Conservation (phyloP, 148 eudicot species). For the Camellia japonica region DNA sequence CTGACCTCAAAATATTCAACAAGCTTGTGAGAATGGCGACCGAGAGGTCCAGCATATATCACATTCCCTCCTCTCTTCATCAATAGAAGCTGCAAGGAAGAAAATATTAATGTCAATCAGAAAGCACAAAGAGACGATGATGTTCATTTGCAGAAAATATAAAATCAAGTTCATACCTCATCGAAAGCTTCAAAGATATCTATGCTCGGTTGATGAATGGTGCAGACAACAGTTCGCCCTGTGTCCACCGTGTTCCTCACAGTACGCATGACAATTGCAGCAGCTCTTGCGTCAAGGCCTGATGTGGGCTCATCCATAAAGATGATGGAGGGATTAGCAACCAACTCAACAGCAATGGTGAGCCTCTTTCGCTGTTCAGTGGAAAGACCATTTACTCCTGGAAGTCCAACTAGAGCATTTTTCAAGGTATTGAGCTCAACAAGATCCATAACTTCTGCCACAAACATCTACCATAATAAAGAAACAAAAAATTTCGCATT, state of each 20-base stretch:
- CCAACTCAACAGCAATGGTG: constrained; percentile 41
- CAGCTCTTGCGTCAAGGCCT: constrained; percentile 38
- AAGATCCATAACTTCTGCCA: constrained; percentile 36
- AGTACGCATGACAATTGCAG: constrained; percentile 35
- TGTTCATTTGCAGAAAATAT: background rate
- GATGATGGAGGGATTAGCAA: constrained; percentile 39
- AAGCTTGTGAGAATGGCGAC: constrained; percentile 30
- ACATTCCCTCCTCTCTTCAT: constrained; percentile 44
- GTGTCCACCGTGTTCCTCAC: constrained; percentile 36
- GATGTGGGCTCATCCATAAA: constrained; percentile 39
- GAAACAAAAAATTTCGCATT: constrained; percentile 6
- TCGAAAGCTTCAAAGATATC: constrained; percentile 49
- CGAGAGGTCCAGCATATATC: constrained; percentile 34
- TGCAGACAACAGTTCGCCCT: constrained; percentile 36
- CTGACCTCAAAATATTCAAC: constrained; percentile 38
- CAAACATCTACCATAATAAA: constrained; percentile 29
- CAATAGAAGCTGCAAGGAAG: constrained; percentile 27
- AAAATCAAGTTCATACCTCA: constrained; percentile 27
- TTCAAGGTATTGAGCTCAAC: constrained; percentile 36
- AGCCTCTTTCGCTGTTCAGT: constrained; percentile 44
- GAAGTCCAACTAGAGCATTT: constrained; percentile 37
- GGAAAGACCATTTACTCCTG: constrained; percentile 41
- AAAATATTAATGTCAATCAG: background rate
- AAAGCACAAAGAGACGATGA: background rate
- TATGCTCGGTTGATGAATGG: constrained; percentile 39